Percentiles rank a stretch among this genome's conserved stretches.
phyloP scores from a whole-genome alignment of 2,329 filamentous ascomycete genomes.

The Ceratocystis papillata region DNA sequence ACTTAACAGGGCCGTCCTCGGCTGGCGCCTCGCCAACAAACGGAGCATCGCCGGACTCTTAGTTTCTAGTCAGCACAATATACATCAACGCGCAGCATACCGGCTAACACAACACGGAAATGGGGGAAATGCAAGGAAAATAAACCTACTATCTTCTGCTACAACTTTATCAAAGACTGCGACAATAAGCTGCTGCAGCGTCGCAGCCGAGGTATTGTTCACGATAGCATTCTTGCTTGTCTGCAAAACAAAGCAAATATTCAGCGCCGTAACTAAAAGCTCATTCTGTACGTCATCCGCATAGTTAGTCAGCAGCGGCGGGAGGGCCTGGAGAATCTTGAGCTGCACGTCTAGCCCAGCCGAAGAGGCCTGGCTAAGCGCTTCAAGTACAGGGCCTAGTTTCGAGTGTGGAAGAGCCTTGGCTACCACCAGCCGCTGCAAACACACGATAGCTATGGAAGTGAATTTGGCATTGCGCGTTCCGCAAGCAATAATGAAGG shows the following conservation, averaged over 20 bases:
- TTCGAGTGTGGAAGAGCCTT: conserved; percentile 67
- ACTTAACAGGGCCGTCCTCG: conserved; percentile 51
- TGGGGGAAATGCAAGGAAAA: not conserved
- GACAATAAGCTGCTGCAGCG: conserved; percentile 83
- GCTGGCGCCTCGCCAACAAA: conserved; percentile 56
- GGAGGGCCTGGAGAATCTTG: conserved; percentile 86
- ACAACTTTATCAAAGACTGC: conserved; percentile 88
- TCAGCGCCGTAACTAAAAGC: conserved; percentile 67
- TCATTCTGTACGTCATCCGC: conserved; percentile 68
- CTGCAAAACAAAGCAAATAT: conserved; percentile 86
- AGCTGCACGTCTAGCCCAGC: conserved; percentile 81
- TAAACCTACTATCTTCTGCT: conserved; percentile 59
- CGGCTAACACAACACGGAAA: not conserved
- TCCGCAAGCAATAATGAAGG: conserved; percentile 85
- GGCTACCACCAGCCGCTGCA: conserved; percentile 78
- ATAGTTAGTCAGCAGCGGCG: conserved; percentile 84
- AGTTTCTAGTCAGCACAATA: not conserved
- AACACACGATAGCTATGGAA: conserved; percentile 71
- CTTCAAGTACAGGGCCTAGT: conserved; percentile 76
- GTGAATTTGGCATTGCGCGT: conserved; percentile 88
- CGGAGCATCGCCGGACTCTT: conserved; percentile 42
- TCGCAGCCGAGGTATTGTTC: conserved; percentile 93
- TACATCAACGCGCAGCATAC: not conserved
- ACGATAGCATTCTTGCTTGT: conserved; percentile 87
- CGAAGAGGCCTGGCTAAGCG: conserved; percentile 72